Percentiles rank a stretch among this genome's conserved stretches.
These are phyloP conservation scores for Adansonia grandidieri DNA, from an alignment of 441 rosid species.

Conservation along the genomic window DNA sequence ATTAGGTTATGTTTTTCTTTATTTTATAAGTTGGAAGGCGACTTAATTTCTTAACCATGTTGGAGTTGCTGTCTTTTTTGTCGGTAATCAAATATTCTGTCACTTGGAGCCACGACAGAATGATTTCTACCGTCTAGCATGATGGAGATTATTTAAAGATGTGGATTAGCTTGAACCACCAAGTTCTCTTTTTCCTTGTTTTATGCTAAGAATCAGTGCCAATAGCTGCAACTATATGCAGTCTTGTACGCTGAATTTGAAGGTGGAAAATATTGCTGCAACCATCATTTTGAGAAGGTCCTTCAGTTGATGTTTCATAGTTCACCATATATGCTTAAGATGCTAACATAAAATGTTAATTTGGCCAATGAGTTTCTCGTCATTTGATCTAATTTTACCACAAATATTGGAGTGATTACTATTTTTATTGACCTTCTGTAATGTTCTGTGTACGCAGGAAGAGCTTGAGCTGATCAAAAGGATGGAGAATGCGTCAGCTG, in stretches of 20 bases:
- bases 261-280: background rate
- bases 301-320: background rate
- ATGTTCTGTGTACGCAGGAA: constrained; percentile 47
- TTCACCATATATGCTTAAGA: background rate
- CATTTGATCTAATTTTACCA: background rate
- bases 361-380: background rate
- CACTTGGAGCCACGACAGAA: background rate
- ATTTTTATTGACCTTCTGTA: background rate
- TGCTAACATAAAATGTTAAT: background rate
- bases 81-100: background rate
- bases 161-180: background rate
- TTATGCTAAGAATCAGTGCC: background rate
- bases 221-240: background rate
- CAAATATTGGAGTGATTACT: background rate
- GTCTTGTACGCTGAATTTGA: background rate
- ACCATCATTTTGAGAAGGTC: background rate
- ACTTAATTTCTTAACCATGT: background rate
- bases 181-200: background rate
- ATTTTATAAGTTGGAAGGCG: background rate
- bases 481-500: constrained; percentile 68
- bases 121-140: background rate
- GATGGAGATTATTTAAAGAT: background rate
- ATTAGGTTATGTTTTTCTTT: background rate
- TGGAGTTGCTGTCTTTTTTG: background rate
- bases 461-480: constrained; percentile 79